Conservation (phyloP, 225 moss, liverwort and hornwort species). For the Pleurozium schreberi region DNA sequence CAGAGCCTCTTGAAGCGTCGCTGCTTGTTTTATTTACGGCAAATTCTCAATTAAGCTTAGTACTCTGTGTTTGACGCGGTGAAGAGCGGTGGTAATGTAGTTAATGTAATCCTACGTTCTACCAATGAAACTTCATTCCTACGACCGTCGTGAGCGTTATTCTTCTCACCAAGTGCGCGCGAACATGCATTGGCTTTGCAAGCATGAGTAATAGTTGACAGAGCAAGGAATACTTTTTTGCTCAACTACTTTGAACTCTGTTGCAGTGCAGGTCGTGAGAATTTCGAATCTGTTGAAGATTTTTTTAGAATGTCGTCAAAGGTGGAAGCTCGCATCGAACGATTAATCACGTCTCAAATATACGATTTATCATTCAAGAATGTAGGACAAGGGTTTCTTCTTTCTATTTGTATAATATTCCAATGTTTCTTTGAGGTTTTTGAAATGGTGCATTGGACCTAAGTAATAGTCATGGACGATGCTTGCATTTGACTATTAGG, state of each 20-base stretch:
- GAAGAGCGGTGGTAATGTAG: neutral
- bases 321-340: neutral
- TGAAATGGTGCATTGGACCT: neutral
- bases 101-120: neutral
- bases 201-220: neutral
- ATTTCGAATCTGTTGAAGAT: neutral
- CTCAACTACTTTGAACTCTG: neutral
- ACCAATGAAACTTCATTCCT: neutral
- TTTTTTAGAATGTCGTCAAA: neutral
- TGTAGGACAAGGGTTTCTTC: neutral
- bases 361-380: neutral
- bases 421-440: neutral
- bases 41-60: neutral
- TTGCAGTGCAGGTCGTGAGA: neutral
- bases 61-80: neutral
- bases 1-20: neutral
- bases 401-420: neutral
- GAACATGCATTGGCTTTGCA: neutral
- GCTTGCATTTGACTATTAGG: neutral
- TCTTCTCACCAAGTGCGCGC: neutral
- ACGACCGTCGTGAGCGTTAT: no score
- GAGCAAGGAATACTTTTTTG: neutral
- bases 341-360: neutral
- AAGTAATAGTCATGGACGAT: neutral
- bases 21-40: neutral